These are phyloP conservation scores for Scalesia atractyloides DNA, from an alignment of 129 eudicot genomes.

Conservation along the genomic window DNA sequence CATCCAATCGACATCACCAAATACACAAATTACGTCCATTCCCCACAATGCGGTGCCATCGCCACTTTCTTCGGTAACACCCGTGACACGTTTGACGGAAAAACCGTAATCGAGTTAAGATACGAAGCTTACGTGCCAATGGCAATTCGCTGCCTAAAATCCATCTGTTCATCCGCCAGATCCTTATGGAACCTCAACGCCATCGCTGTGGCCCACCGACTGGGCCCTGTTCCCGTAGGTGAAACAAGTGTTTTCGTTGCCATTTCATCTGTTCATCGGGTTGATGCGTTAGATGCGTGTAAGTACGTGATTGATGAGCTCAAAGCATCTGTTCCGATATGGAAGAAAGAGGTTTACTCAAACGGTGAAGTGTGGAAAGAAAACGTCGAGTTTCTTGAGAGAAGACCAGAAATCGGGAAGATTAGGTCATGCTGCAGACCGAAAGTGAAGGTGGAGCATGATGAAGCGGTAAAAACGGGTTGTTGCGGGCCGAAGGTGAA, in stretches of 20 bases:
- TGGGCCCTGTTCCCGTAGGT: slow-evolving; percentile 81
- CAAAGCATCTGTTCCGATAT: slow-evolving; percentile 88
- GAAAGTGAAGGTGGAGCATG: slow-evolving; percentile 43
- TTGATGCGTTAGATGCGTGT: slow-evolving; percentile 81
- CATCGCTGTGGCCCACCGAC: slow-evolving; percentile 71
- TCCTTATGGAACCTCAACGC: slow-evolving; percentile 68
- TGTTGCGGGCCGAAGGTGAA: slow-evolving; percentile 58
- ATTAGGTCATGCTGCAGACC: slow-evolving; percentile 29
- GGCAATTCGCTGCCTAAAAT: slow-evolving; percentile 75
- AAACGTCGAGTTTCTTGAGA: slow-evolving; percentile 75
- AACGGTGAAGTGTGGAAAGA: slow-evolving; percentile 97
- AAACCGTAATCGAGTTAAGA: slow-evolving; percentile 69
- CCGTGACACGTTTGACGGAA: slow-evolving; percentile 83
- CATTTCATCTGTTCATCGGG: slow-evolving; percentile 77
- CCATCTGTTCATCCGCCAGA: slow-evolving; percentile 78
- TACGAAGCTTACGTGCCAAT: slow-evolving; percentile 93
- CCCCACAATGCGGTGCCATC: slow-evolving; percentile 84
- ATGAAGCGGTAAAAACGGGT: slow-evolving; percentile 35
- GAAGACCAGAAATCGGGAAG: slow-evolving; percentile 49
- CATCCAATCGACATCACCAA: slow-evolving; percentile 68
- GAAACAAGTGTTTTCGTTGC: slow-evolving; percentile 84
- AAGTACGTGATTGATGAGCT: slow-evolving; percentile 85
- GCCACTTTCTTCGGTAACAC: slow-evolving; percentile 90
- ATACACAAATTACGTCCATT: slow-evolving; percentile 66
- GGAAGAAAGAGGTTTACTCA: slow-evolving; percentile 95